phyloP scores from a whole-genome alignment of 1,284 basidiomycete species.

The Puccinia novopanici region DNA sequence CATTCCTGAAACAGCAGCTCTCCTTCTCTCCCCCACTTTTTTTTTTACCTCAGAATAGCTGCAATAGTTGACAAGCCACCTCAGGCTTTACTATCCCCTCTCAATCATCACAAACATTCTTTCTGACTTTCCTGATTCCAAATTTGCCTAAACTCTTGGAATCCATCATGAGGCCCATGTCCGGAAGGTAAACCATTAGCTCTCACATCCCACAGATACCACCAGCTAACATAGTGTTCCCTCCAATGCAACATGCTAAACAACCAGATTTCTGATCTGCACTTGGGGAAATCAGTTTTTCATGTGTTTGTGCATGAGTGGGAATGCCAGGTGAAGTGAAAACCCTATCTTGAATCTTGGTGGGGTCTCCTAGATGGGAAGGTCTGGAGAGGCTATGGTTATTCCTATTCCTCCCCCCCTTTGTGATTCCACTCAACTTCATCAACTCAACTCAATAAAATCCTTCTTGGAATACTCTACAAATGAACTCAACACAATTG shows the following conservation, averaged over 20 bases:
- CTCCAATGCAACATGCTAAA: not conserved
- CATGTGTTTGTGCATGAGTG: not conserved
- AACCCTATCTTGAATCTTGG: not conserved
- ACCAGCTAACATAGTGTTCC: too few relatives aligned
- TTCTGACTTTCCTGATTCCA: not conserved
- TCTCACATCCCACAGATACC: too few relatives aligned
- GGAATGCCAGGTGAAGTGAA: constrained; percentile 11
- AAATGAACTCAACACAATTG: not conserved
- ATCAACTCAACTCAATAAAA: not conserved
- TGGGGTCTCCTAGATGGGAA: constrained; percentile 10
- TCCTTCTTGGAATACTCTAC: not conserved
- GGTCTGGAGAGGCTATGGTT: not conserved
- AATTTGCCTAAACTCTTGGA: constrained; percentile 6
- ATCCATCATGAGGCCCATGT: constrained; percentile 26
- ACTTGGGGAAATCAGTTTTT: not conserved
- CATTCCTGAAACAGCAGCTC: too few relatives aligned
- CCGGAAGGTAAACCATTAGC: constrained; percentile 10
- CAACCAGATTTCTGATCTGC: not conserved
- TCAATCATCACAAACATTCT: not conserved
- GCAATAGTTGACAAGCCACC: not conserved
- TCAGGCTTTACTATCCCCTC: constrained; percentile 30
- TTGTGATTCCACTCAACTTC: not conserved
- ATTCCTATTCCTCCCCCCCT: not conserved
- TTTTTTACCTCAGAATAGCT: too few relatives aligned
- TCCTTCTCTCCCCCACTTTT: too few relatives aligned